A percentile compares a stretch with the other conserved stretches of the same genome.
phyloP scores from a whole-genome alignment of 1,284 basidiomycete genomes.

The Ceratobasidium sp. region DNA sequence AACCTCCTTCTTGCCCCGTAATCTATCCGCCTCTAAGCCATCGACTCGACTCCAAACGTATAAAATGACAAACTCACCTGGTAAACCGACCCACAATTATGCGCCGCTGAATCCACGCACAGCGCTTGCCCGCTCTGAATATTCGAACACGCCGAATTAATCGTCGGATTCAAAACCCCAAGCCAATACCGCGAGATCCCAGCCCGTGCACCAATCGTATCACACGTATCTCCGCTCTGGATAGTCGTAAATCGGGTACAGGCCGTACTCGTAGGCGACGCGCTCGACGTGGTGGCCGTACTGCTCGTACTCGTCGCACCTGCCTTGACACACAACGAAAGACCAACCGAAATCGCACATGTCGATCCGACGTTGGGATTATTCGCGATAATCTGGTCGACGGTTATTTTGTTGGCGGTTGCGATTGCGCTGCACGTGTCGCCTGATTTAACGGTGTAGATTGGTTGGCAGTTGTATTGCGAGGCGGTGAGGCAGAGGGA shows the following conservation, averaged over 20 bases:
- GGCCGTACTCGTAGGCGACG: neutral
- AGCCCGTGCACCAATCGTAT: neutral
- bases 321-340: neutral
- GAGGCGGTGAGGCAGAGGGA: conserved; percentile 7
- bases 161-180: conserved; percentile 11
- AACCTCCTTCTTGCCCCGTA: conserved; percentile 10
- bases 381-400: neutral
- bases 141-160: conserved; percentile 16
- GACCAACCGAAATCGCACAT: neutral
- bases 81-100: conserved; percentile 11
- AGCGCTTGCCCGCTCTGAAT: neutral
- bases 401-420: neutral
- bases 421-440: neutral
- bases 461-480: neutral
- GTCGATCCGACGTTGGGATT: conserved; percentile 12
- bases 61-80: neutral
- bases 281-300: neutral
- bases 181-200: conserved; percentile 21
- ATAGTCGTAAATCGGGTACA: conserved; percentile 2
- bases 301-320: neutral
- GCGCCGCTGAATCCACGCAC: neutral
- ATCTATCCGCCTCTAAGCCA: neutral
- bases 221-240: conserved; percentile 7
- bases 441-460: too few species aligned
- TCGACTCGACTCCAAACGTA: neutral